These are phyloP conservation scores for Candida stauntonica DNA, from an alignment of 805 yeast species.

Conservation along the genomic window DNA sequence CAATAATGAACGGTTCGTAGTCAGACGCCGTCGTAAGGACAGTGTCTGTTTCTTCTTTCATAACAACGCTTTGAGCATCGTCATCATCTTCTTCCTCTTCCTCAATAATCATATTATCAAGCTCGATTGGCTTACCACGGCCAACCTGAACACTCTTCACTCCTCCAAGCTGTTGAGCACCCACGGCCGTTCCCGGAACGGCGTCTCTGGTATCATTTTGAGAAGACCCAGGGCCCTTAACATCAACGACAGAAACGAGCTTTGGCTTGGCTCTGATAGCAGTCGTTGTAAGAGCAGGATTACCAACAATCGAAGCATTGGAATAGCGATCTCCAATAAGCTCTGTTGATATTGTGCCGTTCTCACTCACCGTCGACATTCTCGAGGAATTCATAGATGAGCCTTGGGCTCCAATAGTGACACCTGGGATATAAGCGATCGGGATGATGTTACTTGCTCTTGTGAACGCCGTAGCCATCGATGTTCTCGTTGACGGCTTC, in stretches of 20 bases:
- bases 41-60: conserved; percentile 7
- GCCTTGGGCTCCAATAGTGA: conserved; percentile 48
- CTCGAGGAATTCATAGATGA: conserved; percentile 21
- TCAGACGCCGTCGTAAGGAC: conserved; percentile 3
- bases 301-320: conserved; percentile 40
- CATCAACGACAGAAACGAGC: conserved; percentile 45
- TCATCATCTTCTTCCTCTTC: conserved; percentile 17
- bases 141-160: conserved; percentile 23
- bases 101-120: conserved; percentile 16
- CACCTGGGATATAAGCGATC: conserved; percentile 93
- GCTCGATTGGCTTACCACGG: conserved; percentile 9
- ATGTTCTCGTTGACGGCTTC: conserved; percentile 25
- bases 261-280: conserved; percentile 76
- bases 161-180: conserved; percentile 24
- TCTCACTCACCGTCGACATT: conserved; percentile 28
- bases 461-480: conserved; percentile 59
- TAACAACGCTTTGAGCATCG: conserved; percentile 7
- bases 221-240: background rate
- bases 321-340: conserved; percentile 33
- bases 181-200: conserved; percentile 23
- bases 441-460: conserved; percentile 87
- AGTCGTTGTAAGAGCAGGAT: conserved; percentile 46
- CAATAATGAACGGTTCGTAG: conserved; percentile 27
- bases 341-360: conserved; percentile 19
- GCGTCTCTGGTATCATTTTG: conserved; percentile 11